Evolutionary conservation across 257 asterid species (phyloP), one percentile per base, ranked within the genome.

Genomic region (Osmanthus fragrans): DNA sequence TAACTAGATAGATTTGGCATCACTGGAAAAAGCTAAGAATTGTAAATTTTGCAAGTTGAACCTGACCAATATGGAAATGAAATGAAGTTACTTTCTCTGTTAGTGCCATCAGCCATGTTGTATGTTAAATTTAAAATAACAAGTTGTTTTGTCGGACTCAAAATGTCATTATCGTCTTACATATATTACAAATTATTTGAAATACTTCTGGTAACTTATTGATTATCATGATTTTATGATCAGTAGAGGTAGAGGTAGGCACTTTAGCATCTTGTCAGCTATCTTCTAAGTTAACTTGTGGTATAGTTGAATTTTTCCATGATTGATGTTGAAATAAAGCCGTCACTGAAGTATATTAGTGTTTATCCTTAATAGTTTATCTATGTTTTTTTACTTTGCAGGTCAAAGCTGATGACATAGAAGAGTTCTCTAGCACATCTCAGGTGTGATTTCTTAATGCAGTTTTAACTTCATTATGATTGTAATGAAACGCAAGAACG

Each of bases 351-450:
- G 18, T 25, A 23, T 60, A 60, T 25, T 4, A 11, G 68, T 25
- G 33, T 23, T 60, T 60, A 8, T 60, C 32, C 0, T 2, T 60
- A 60, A 7, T 60, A n/a, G 40, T 63, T 73, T 68, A 25, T 80
- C 47, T 39, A 49, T 51, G 21, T 66, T 30, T 73, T 73, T 80
- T 71, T 65, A 40, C 77, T 77, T 12, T 83, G 78, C 79, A 92
- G 97, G 89, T 74, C 51, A 89, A 82, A 80, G 88, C 77, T 63
- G 94, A 87, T 56, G 89, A 87, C 42, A 90, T 90, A 76, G 93
- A 90, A 83, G 96, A 89, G 74, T 80, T 86, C 77, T 87, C 92
- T 63, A 88, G 92, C 86, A 9, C 88, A 75, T 77, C 92, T n/a
- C 82, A 87, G 93, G 95, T 90, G 25, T 71, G 88, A 56, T 74